These are phyloP conservation scores for Cucurbita maxima DNA, from an alignment of 306 rosid genomes.

Conservation along the genomic window DNA sequence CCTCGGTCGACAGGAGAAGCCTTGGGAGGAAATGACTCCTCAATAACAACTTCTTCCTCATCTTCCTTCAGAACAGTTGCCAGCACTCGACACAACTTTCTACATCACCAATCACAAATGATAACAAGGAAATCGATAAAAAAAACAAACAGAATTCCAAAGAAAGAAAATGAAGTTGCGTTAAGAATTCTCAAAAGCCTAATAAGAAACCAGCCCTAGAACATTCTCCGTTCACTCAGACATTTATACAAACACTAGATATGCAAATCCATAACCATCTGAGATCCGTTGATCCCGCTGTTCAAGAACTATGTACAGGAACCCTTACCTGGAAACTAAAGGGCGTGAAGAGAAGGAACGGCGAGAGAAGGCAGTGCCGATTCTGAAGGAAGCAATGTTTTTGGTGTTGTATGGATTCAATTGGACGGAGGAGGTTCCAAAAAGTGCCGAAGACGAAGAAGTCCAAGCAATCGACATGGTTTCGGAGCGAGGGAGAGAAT, in stretches of 20 bases:
- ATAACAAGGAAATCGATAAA: not conserved
- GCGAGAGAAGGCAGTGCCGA: constrained; percentile 3
- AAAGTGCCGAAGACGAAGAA: constrained; percentile 17
- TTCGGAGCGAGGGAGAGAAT: not conserved
- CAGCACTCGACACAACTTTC: constrained; percentile 24
- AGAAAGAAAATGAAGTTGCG: not conserved
- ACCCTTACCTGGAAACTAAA: constrained; percentile 27
- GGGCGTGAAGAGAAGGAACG: constrained; percentile 15
- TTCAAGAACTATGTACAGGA: not conserved
- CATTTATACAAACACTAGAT: not conserved
- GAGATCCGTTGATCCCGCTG: not conserved
- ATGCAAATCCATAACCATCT: not conserved
- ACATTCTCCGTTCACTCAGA: not conserved
- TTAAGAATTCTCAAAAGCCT: not conserved
- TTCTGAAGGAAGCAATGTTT: constrained; percentile 8
- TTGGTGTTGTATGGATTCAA: constrained; percentile 6
- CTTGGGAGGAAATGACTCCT: constrained; percentile 43
- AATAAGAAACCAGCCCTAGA: not conserved
- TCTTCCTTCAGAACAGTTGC: constrained; percentile 57
- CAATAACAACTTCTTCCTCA: constrained; percentile 42
- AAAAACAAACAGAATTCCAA: not conserved
- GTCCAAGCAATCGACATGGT: constrained; percentile 25
- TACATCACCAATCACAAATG: constrained; percentile 1
- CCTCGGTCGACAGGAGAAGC: constrained; percentile 20
- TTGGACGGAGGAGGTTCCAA: constrained; percentile 16